phyloP scores from a whole-genome alignment of 2,329 filamentous ascomycete species.

The Talaromyces sp. region DNA sequence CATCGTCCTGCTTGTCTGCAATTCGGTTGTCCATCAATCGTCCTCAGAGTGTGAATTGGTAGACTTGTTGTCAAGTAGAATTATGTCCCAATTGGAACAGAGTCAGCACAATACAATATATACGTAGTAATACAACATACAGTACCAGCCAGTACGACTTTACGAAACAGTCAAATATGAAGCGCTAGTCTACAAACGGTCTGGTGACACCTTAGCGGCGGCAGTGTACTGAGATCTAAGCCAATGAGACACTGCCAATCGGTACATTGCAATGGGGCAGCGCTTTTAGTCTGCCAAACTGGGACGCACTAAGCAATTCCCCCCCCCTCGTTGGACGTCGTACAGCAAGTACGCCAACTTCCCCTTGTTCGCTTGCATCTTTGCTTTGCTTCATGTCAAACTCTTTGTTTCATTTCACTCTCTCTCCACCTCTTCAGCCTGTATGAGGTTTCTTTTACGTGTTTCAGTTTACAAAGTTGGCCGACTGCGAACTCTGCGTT shows the following conservation, averaged over 20 bases:
- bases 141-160: not conserved
- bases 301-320: not conserved
- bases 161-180: not conserved
- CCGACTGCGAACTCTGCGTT: not conserved
- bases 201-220: slow-evolving; percentile 11
- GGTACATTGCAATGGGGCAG: not conserved
- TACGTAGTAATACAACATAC: not conserved
- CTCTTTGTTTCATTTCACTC: not conserved
- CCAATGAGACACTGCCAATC: slow-evolving; percentile 1
- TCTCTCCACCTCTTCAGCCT: not conserved
- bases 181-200: slow-evolving; percentile 2
- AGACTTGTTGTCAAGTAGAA: not conserved
- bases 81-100: not conserved
- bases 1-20: not conserved
- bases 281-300: not conserved
- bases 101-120: not conserved
- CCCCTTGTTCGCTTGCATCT: slow-evolving; percentile 5
- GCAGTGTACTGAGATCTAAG: not conserved
- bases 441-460: not conserved
- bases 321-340: not conserved
- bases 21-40: not conserved
- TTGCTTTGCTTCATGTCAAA: not conserved
- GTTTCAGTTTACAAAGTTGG: not conserved
- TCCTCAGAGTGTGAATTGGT: not conserved
- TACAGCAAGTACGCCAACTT: not conserved